Base-by-base conservation (phyloP, 805 yeast species). In the Zygosaccharomyces gambellarensis region DNA sequence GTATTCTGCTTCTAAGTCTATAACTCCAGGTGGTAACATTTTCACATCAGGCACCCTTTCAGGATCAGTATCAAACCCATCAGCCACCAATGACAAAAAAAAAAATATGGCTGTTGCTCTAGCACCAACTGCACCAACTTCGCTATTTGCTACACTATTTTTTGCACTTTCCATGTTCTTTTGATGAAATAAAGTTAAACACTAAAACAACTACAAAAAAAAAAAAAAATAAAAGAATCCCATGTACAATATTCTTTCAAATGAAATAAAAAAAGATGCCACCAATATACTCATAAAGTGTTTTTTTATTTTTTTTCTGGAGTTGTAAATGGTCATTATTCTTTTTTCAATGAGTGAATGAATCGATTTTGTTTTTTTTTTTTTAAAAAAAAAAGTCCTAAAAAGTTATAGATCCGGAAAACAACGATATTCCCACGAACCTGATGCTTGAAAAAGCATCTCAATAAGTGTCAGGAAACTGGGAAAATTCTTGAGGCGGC, bases 1-100 rank as follows among this genome's bases (percentile, higher is more conserved):
- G 2, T 74, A 71, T 69, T 49, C 69, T 12, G 57, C 68, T 0
- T 28, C 53, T n/a, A 51, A 51, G 8, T 43, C 61, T 5, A 52
- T 63, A 19, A 47, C 57, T 22, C 52, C 65, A 11, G 64, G 66
- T 27, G 69, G 68, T 42, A 46, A 64, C 46, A 61, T 64, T 12
- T 63, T 61, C 47, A 58, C 65, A 10, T 42, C 45, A 1, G 34
- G 45, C 28, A 42, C 45, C n/a, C 36, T 42, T 8, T 42, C 45
- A 30, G 45, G 45, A 28, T 42, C 45, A n/a, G 45, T 36, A 19
- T 42, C 45, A 6, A 42, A 42, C 10, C 32, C 45, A 14, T n/a
- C 27, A 29, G 29, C 38, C 22, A 19, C 14, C 21, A 29, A 25
- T 32, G 21, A 34, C 25, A 42, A 34, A 17, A 42, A 27, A 10